phyloP scores from a whole-genome alignment of 2,329 filamentous ascomycete species.

The Harringtonia aguacate region DNA sequence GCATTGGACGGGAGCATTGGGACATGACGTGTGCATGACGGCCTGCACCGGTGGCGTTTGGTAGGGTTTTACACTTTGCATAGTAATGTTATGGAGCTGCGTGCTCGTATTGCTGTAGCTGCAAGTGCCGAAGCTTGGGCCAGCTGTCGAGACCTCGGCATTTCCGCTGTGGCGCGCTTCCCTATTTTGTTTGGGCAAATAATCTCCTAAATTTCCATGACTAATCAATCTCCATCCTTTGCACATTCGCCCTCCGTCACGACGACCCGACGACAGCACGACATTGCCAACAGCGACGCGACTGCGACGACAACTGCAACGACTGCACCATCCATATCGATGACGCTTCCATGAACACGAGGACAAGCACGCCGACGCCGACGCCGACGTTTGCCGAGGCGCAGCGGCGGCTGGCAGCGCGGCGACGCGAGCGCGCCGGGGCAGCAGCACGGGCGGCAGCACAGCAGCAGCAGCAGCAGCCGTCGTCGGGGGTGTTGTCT shows the following conservation, averaged over 20 bases:
- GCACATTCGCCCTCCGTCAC: no score
- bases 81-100: no score
- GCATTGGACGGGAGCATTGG: no score
- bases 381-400: conserved; percentile 64
- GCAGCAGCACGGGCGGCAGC: conserved; percentile 36
- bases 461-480: background rate
- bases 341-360: background rate
- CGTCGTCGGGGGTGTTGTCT: no score
- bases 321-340: no score
- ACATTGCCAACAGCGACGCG: background rate
- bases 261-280: no score
- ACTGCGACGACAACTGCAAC: no score
- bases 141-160: background rate
- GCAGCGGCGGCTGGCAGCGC: conserved; percentile 74
- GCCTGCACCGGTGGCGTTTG: no score
- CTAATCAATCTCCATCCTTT: background rate
- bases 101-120: no score
- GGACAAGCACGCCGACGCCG: background rate
- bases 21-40: no score
- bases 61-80: no score
- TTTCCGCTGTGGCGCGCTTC: background rate
- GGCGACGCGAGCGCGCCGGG: conserved; percentile 68
- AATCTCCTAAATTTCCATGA: no score
- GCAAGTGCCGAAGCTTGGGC: background rate
- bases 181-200: background rate